phyloP scores from a whole-genome alignment of 1,284 basidiomycete genomes.

The Pulchroboletus neoregius region DNA sequence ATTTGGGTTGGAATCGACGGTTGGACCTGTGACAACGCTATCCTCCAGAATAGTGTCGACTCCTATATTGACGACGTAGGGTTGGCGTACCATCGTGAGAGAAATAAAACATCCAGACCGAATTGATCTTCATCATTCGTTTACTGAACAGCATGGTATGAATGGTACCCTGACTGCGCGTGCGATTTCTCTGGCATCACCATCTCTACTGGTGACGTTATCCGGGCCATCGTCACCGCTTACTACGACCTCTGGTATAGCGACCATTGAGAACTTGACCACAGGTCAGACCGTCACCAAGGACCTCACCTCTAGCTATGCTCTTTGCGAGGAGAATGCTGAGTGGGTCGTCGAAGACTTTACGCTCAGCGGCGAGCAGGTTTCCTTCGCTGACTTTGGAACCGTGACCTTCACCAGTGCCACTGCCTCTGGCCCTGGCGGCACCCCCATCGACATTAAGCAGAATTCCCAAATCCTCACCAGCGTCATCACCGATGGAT shows the following conservation, averaged over 20 bases:
- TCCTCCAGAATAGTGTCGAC: constrained; percentile 25
- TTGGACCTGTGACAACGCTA: constrained; percentile 10
- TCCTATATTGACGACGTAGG: constrained; percentile 2
- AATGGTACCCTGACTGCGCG: constrained; percentile 17
- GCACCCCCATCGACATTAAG: constrained; percentile 13
- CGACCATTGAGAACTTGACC: constrained; percentile 19
- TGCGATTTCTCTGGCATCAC: constrained; percentile 17
- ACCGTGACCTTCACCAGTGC: constrained; percentile 18
- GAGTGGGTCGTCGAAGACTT: constrained; percentile 30
- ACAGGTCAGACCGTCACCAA: constrained; percentile 6
- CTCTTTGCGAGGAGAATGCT: constrained; percentile 22
- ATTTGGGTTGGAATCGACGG: constrained; percentile 29
- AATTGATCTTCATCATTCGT: neutral
- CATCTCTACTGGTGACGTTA: constrained; percentile 15
- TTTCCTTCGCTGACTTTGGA: constrained; percentile 19
- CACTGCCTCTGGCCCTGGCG: constrained; percentile 10
- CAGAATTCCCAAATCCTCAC: constrained; percentile 17
- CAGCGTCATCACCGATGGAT: constrained; percentile 4
- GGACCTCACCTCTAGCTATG: constrained; percentile 9
- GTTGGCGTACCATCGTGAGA: constrained; percentile 20
- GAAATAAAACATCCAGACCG: neutral
- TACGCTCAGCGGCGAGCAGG: no score
- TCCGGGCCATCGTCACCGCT: constrained; percentile 17
- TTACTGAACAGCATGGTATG: constrained; percentile 20
- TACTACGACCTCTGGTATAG: constrained; percentile 17